A percentile compares a stretch with the other conserved stretches of the same genome.
Evolutionary conservation across 495 filamentous ascomycete species (phyloP).

Genomic region (Talaromyces borbonicus): DNA sequence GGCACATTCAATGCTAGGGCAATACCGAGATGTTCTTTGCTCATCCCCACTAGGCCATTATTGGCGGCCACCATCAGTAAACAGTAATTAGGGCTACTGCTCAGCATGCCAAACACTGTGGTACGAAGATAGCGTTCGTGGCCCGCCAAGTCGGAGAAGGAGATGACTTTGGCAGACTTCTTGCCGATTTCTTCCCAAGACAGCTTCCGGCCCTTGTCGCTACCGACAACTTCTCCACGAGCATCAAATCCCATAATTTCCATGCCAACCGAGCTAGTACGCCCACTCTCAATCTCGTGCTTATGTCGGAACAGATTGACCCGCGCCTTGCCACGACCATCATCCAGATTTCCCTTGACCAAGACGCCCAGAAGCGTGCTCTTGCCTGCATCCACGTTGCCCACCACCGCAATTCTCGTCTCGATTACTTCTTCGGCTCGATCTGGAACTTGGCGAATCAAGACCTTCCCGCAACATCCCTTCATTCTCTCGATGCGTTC

Average conservation of each 20-base stretch:
- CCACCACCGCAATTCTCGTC: conserved; percentile 93
- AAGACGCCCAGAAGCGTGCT: conserved; percentile 94
- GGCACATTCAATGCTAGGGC: conserved; percentile 92
- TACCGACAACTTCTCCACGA: conserved; percentile 72
- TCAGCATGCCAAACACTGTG: conserved; percentile 90
- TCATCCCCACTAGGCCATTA: conserved; percentile 96
- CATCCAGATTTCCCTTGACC: conserved; percentile 90
- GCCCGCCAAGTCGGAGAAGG: conserved; percentile 90
- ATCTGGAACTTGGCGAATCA: conserved; percentile 65
- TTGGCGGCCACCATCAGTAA: conserved; percentile 98
- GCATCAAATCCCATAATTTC: conserved; percentile 98
- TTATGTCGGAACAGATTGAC: conserved; percentile 97
- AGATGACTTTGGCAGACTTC: conserved; percentile 89
- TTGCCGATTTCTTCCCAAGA: conserved; percentile 98
- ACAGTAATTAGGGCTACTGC: conserved; percentile 95
- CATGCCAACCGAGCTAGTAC: conserved; percentile 94
- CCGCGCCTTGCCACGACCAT: conserved; percentile 86
- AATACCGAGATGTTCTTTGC: conserved; percentile 94
- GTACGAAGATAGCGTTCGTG: conserved; percentile 94
- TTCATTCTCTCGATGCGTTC: conserved; percentile 52
- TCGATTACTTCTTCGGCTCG: conserved; percentile 83
- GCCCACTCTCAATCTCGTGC: conserved; percentile 90
- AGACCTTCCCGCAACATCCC: conserved; percentile 67
- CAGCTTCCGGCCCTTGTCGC: conserved; percentile 74
- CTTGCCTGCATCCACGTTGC: conserved; percentile 96